phyloP scores from a whole-genome alignment of 495 filamentous ascomycete genomes.

The Daldinia vernicosa region DNA sequence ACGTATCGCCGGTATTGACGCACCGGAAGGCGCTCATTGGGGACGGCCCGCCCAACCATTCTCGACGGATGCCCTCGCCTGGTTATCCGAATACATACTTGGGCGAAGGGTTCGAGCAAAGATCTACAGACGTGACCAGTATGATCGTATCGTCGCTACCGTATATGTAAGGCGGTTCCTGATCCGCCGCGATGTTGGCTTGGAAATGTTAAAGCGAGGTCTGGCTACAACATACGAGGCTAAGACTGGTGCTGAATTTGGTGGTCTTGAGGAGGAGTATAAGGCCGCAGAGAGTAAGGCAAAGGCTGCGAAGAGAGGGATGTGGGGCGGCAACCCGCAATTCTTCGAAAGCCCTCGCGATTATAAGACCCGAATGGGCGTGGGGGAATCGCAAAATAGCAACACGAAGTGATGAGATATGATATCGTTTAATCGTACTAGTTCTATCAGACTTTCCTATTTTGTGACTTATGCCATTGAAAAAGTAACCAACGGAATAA shows the following conservation, averaged over 20 bases:
- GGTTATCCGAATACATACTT: conserved; percentile 77
- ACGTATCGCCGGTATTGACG: conserved; percentile 90
- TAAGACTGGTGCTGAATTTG: conserved; percentile 88
- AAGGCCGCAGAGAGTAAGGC: conserved; percentile 75
- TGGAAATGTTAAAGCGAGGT: conserved; percentile 85
- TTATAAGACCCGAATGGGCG: conserved; percentile 75
- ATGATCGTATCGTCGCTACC: conserved; percentile 86
- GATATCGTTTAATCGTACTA: not conserved
- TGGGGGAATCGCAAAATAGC: conserved; percentile 46
- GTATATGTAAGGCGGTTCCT: conserved; percentile 77
- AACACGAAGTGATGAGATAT: conserved; percentile 36
- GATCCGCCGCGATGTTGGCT: conserved; percentile 78
- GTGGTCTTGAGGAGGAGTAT: conserved; percentile 72
- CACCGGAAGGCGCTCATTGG: conserved; percentile 92
- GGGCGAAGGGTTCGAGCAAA: conserved; percentile 79
- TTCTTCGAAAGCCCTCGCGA: conserved; percentile 82
- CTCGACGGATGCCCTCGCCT: conserved; percentile 78
- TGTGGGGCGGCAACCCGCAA: conserved; percentile 71
- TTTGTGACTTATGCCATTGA: not conserved
- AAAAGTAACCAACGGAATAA: not conserved
- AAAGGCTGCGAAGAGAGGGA: conserved; percentile 71
- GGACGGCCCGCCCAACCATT: conserved; percentile 86
- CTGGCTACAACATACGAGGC: conserved; percentile 93
- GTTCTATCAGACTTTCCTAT: not conserved
- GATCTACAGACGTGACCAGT: conserved; percentile 87